A percentile compares a stretch with the other conserved stretches of the same genome.
phyloP scores from a whole-genome alignment of 2,329 filamentous ascomycete genomes.

The Sarocladium strictum region DNA sequence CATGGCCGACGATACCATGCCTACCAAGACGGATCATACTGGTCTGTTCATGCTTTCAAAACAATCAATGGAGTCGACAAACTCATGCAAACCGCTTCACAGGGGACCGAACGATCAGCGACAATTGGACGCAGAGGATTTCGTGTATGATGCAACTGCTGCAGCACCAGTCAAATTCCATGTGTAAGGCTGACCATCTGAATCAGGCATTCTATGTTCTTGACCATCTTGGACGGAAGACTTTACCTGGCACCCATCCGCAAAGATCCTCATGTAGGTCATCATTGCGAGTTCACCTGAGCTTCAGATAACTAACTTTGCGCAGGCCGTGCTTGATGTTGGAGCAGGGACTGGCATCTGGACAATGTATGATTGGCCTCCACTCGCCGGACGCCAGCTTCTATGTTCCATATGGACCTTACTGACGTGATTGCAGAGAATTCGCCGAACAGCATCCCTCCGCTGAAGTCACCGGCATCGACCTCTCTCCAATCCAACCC shows the following conservation, averaged over 20 bases:
- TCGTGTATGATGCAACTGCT: conserved; percentile 15
- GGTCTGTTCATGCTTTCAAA: too few relatives aligned
- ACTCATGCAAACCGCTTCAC: too few relatives aligned
- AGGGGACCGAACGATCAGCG: conserved; percentile 23
- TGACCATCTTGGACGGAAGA: conserved; percentile 23
- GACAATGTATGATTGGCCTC: conserved; percentile 27
- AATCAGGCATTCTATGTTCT: conserved; percentile 20
- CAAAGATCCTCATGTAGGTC: conserved; percentile 20
- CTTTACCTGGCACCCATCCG: conserved; percentile 26
- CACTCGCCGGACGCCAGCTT: too few relatives aligned
- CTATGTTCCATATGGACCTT: too few relatives aligned
- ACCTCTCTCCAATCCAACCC: conserved; percentile 54
- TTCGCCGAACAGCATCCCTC: conserved; percentile 42
- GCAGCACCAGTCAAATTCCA: neutral
- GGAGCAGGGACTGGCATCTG: conserved; percentile 32
- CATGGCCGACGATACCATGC: conserved; percentile 43
- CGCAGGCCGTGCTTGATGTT: conserved; percentile 25
- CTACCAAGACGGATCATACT: conserved; percentile 37
- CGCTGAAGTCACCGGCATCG: conserved; percentile 38
- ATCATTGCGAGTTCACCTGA: too few relatives aligned
- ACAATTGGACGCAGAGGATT: conserved; percentile 22
- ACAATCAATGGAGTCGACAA: too few relatives aligned
- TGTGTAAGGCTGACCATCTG: neutral
- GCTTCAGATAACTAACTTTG: too few relatives aligned
- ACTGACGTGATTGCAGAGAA: conserved; percentile 49